These are phyloP conservation scores for Sonneratia alba DNA, from an alignment of 345 rosid genomes.

Conservation along the genomic window DNA sequence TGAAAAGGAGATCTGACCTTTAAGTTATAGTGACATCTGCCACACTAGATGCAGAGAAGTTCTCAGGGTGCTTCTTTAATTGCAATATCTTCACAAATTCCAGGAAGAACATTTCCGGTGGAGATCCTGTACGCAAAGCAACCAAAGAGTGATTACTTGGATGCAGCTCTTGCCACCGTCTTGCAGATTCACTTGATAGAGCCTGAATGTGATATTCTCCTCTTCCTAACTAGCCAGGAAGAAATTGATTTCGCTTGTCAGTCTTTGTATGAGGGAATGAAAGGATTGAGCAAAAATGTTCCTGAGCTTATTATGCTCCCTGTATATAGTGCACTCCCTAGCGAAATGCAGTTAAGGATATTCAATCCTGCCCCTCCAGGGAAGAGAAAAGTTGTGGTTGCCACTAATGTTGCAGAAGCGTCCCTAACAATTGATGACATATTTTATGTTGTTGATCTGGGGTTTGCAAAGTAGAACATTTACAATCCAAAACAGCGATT, in stretches of 20 bases:
- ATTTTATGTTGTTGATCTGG: conserved; percentile 75
- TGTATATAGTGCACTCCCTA: conserved; percentile 76
- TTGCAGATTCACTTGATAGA: conserved; percentile 79
- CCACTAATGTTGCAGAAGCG: conserved; percentile 80
- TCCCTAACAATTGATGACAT: conserved; percentile 80
- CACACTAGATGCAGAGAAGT: conserved; percentile 75
- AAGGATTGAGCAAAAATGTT: conserved; percentile 58
- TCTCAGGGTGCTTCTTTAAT: conserved; percentile 68
- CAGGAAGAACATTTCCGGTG: conserved; percentile 79
- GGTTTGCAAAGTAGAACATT: conserved; percentile 71
- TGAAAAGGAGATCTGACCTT: conserved; percentile 58
- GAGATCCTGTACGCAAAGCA: conserved; percentile 67
- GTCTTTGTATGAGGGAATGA: conserved; percentile 62
- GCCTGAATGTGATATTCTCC: conserved; percentile 74
- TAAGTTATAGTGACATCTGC: conserved; percentile 73
- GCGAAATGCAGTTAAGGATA: conserved; percentile 83
- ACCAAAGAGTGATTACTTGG: conserved; percentile 80
- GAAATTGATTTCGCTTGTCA: conserved; percentile 79
- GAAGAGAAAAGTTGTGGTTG: conserved; percentile 76
- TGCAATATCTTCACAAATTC: conserved; percentile 78
- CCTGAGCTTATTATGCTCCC: conserved; percentile 75
- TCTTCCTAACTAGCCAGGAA: conserved; percentile 84
- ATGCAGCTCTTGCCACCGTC: conserved; percentile 67
- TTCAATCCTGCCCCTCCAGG: conserved; percentile 82
- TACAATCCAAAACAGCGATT: conserved; percentile 77